These are phyloP conservation scores for Calonectria pteridis DNA, from an alignment of 2,329 filamentous ascomycete genomes.

Conservation along the genomic window DNA sequence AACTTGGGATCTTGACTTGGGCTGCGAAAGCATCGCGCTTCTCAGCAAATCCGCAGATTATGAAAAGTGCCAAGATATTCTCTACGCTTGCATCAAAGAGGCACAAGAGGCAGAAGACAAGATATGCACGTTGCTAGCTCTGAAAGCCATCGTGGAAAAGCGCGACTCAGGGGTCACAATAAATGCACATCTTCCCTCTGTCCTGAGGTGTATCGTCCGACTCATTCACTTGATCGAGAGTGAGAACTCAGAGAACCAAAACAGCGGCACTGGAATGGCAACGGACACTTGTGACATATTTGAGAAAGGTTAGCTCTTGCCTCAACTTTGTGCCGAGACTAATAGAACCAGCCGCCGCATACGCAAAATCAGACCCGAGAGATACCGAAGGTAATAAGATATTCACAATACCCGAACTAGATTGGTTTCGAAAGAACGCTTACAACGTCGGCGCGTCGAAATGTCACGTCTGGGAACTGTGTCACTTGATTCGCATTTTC, in stretches of 20 bases:
- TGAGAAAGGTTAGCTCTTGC: slow-evolving; percentile 52
- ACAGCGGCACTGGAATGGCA: slow-evolving; percentile 36
- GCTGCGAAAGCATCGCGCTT: slow-evolving; percentile 72
- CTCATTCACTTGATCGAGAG: slow-evolving; percentile 60
- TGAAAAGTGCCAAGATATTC: slow-evolving; percentile 66
- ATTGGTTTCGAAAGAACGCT: slow-evolving; percentile 87
- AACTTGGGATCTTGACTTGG: slow-evolving; percentile 67
- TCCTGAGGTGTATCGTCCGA: slow-evolving; percentile 65
- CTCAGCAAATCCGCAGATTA: slow-evolving; percentile 67
- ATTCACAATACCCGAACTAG: slow-evolving; percentile 75
- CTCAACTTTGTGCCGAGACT: slow-evolving; percentile 15
- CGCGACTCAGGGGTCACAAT: slow-evolving; percentile 37
- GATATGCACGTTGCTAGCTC: slow-evolving; percentile 61
- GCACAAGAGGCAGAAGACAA: slow-evolving; percentile 76
- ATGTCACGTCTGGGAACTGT: slow-evolving; percentile 65
- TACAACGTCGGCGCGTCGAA: slow-evolving; percentile 82
- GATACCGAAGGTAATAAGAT: slow-evolving; percentile 57
- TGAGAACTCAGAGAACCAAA: slow-evolving; percentile 33
- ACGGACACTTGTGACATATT: slow-evolving; percentile 68
- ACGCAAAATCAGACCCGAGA: slow-evolving; percentile 50
- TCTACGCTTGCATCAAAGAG: slow-evolving; percentile 86
- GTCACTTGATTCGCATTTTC: slow-evolving; percentile 68
- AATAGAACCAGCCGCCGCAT: slow-evolving; percentile 41
- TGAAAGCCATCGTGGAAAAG: slow-evolving; percentile 50
- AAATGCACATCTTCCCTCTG: slow-evolving; percentile 49